Evolutionary conservation across 352 stramenopile species (phyloP).

Genomic region (Pythium monospermum): DNA sequence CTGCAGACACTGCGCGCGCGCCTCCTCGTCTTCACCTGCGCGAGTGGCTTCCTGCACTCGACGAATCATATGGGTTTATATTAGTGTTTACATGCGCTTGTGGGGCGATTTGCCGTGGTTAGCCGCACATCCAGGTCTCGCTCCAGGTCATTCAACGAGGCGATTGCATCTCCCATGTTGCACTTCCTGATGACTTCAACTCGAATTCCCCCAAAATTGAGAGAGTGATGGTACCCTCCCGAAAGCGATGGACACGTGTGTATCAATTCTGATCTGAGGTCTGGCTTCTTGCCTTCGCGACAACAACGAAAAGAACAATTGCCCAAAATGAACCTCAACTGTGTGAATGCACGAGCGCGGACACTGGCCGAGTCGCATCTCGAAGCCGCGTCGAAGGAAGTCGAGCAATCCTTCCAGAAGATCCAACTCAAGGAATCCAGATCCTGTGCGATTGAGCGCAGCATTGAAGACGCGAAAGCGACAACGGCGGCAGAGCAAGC

Average conservation of each 20-base stretch:
- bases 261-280: not conserved
- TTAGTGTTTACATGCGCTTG: not conserved
- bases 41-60: not conserved
- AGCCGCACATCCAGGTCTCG: slow-evolving; percentile 22
- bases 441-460: slow-evolving; percentile 26
- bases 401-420: slow-evolving; percentile 46
- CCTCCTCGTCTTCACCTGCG: slow-evolving; percentile 1
- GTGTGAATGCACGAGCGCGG: slow-evolving; percentile 46
- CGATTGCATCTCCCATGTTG: slow-evolving; percentile 25
- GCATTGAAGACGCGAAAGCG: slow-evolving; percentile 39
- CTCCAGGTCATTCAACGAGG: slow-evolving; percentile 27
- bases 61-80: not conserved
- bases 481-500: not conserved
- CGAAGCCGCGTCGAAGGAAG: slow-evolving; percentile 60
- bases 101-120: not conserved
- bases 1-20: not conserved
- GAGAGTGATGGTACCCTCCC: slow-evolving; percentile 28
- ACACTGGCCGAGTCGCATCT: slow-evolving; percentile 59
- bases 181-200: slow-evolving; percentile 22
- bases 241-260: not conserved
- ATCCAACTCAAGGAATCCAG: slow-evolving; percentile 57
- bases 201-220: not conserved
- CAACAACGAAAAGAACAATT: too few species aligned
- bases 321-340: slow-evolving; percentile 65
- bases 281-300: too few species aligned